Base-by-base conservation (phyloP, 345 rosid species). In the Citrus mangshanensis region DNA sequence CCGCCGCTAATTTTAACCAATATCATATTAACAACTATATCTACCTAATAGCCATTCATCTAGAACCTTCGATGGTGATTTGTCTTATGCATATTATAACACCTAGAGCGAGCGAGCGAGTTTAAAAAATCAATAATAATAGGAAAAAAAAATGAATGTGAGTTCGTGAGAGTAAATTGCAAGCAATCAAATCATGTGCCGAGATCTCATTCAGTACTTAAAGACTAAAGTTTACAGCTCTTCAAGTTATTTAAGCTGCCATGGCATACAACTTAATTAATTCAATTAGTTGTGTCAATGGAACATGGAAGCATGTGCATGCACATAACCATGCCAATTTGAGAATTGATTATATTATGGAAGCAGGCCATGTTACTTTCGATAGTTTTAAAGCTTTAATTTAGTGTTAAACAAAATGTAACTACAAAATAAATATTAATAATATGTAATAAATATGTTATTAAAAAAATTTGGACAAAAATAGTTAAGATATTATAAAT, bases 221-320 rank as follows among this genome's bases (percentile, higher is more conserved):
- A 77, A 34, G 24, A 35, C 51, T 21, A 34, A 54, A 60, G 40
- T 32, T 54, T 40, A 55, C 70, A 38, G 13, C 67, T 73, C 46
- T 73, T 35, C 7, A 19, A 65, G 4, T 25, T 38, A 60, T 62
- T 46, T 46, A 46, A 46, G 51, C 51, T 3, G 51, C 35, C 59
- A 58, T 72, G 65, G 73, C 28, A 32, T 9, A 70, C 27, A 14
- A 65, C 13, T 65, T 65, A 19, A 18, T 63, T 63, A 7, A 9
- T 7, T 18, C 34, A 22, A 63, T 19, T 18, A 32, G 13, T 30
- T 1, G 8, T 63, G 56, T 77, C 40, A 82, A 74, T 77, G 72
- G 82, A 84, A 82, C 82, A 79, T 79, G 85, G 56, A 76, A 74
- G 69, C 88, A 80, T 77, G 86, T 87, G 86, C 81, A 76, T 25